Conservation (phyloP, 2,329 filamentous ascomycete species). For the Macrophomina phaseolina region DNA sequence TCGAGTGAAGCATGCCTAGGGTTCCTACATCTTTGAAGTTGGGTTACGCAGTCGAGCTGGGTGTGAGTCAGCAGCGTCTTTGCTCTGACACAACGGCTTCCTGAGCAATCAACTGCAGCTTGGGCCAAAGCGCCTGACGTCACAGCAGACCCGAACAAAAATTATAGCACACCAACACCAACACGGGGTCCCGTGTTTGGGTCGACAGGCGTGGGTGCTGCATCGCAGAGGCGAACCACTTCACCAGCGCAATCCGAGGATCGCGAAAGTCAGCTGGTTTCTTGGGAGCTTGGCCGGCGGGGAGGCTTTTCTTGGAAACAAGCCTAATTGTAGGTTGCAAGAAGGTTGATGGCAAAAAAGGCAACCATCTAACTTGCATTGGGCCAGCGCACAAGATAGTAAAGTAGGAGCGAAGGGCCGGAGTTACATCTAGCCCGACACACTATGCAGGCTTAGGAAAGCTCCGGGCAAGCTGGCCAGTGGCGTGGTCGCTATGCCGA, state of each 20-base stretch:
- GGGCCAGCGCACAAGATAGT: neutral
- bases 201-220: no score
- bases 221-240: neutral
- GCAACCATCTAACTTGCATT: neutral
- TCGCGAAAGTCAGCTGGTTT: neutral
- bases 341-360: neutral
- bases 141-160: neutral
- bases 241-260: neutral
- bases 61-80: no score
- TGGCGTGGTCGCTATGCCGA: neutral
- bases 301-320: slow-evolving; percentile 2
- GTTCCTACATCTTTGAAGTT: no score
- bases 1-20: no score
- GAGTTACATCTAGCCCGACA: neutral
- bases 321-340: neutral
- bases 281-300: neutral
- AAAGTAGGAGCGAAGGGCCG: neutral
- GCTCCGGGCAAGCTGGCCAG: neutral
- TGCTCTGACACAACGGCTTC: no score
- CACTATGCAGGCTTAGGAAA: neutral
- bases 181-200: neutral
- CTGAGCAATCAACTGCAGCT: neutral
- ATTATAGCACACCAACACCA: neutral
- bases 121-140: neutral
- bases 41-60: no score